Evolutionary conservation across 2,329 filamentous ascomycete genomes (phyloP).

Genomic region (Claviceps paspali): DNA sequence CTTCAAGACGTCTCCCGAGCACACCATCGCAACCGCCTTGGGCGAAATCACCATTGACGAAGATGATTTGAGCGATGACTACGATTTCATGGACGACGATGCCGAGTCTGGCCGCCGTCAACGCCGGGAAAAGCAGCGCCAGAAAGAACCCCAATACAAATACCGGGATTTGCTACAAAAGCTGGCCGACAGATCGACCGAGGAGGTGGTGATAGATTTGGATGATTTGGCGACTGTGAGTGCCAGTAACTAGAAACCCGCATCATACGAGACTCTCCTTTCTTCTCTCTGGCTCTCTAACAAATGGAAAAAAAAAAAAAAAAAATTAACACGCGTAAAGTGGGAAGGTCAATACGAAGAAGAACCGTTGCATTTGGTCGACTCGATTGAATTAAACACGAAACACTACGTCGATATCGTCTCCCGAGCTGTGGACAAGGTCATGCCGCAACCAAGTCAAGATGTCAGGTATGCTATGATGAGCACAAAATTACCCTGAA

Average conservation of each 20-base stretch:
- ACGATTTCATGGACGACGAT: conserved; percentile 81
- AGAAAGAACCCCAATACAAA: conserved; percentile 54
- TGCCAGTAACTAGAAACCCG: conserved; percentile 2
- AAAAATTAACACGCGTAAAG: conserved; percentile 31
- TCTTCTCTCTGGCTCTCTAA: no score
- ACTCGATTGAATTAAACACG: conserved; percentile 79
- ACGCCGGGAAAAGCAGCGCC: conserved; percentile 32
- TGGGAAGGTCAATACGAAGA: conserved; percentile 61
- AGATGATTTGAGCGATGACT: conserved; percentile 74
- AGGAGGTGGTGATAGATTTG: conserved; percentile 73
- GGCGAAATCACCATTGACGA: conserved; percentile 76
- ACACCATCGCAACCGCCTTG: conserved; percentile 64
- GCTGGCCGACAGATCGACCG: conserved; percentile 62
- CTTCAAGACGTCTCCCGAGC: conserved; percentile 68
- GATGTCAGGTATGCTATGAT: conserved; percentile 51
- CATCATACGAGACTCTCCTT: no score
- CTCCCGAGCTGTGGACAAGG: conserved; percentile 72
- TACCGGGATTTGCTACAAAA: conserved; percentile 81
- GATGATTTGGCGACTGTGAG: conserved; percentile 69
- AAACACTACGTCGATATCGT: conserved; percentile 91
- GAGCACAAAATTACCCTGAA: not conserved
- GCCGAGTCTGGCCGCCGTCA: conserved; percentile 41
- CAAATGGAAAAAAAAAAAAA: no score
- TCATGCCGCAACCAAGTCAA: conserved; percentile 62
- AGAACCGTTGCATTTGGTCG: conserved; percentile 52